Conservation (phyloP, 2,329 filamentous ascomycete species). For the Fusarium sp. region DNA sequence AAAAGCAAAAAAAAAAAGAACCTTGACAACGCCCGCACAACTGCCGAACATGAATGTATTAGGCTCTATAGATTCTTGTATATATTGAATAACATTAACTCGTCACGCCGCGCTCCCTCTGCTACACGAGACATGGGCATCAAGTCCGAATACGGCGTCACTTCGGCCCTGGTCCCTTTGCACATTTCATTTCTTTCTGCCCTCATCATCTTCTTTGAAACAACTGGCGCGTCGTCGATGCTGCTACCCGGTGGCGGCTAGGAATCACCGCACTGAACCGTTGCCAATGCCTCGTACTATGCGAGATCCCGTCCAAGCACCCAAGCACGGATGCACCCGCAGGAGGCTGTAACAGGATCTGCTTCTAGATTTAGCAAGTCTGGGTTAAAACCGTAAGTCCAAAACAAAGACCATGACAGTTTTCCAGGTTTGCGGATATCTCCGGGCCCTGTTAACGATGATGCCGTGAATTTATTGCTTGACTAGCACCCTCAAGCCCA, state of each 20-base stretch:
- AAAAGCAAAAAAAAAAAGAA: no score
- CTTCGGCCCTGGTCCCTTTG: constrained; percentile 29
- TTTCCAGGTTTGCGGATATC: not conserved
- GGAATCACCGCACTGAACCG: constrained; percentile 10
- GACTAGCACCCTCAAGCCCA: constrained; percentile 26
- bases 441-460: not conserved
- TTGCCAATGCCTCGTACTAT: constrained; percentile 34
- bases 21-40: not conserved
- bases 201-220: constrained; percentile 1
- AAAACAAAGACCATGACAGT: not conserved
- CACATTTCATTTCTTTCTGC: not conserved
- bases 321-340: constrained; percentile 34
- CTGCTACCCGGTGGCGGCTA: constrained; percentile 22
- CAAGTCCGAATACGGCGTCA: constrained; percentile 38
- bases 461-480: not conserved
- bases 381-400: not conserved
- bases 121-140: constrained; percentile 20
- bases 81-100: constrained; percentile 18
- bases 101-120: constrained; percentile 12
- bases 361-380: constrained; percentile 23
- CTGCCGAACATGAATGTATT: not conserved
- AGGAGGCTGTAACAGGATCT: constrained; percentile 16
- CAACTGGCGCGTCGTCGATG: constrained; percentile 24
- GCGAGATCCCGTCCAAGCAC: constrained; percentile 37
- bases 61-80: constrained; percentile 7